phyloP scores from a whole-genome alignment of 2,329 filamentous ascomycete species.

The Graphilbum sp. region DNA sequence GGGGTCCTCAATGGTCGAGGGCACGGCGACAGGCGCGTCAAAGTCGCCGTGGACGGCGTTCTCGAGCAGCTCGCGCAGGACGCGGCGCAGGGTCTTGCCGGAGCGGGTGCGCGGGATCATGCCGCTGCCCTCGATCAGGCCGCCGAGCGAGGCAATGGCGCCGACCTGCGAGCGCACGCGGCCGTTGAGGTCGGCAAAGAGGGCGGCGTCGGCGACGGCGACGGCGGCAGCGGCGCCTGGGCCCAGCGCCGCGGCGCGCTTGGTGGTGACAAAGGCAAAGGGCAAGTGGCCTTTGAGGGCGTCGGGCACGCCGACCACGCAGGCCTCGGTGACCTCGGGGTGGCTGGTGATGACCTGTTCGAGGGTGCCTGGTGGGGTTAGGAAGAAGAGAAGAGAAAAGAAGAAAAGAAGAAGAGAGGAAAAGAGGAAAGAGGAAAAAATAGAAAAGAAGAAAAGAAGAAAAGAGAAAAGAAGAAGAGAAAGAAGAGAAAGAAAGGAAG shows the following conservation, averaged over 20 bases:
- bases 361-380: conserved; percentile 48
- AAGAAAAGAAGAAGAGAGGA: too few relatives aligned
- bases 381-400: too few relatives aligned
- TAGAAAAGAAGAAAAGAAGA: too few relatives aligned
- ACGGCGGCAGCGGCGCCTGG: conserved; percentile 28
- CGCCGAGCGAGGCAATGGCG: conserved; percentile 70
- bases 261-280: conserved; percentile 69
- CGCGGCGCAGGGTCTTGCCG: conserved; percentile 77
- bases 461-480: too few relatives aligned
- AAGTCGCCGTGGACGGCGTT: conserved; percentile 61
- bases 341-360: conserved; percentile 83
- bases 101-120: conserved; percentile 87
- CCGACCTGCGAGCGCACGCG: conserved; percentile 70
- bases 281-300: conserved; percentile 77
- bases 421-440: too few relatives aligned
- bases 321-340: conserved; percentile 63
- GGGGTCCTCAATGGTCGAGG: conserved; percentile 72
- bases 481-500: too few relatives aligned
- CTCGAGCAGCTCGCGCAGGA: conserved; percentile 70
- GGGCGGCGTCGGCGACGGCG: conserved; percentile 29
- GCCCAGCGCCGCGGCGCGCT: conserved; percentile 10
- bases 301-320: conserved; percentile 76
- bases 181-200: conserved; percentile 48
- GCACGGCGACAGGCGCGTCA: conserved; percentile 55
- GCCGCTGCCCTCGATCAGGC: conserved; percentile 66